Evolutionary conservation across 192 early-diverging fungal species (phyloP).

Genomic region (Backusella westeae): DNA sequence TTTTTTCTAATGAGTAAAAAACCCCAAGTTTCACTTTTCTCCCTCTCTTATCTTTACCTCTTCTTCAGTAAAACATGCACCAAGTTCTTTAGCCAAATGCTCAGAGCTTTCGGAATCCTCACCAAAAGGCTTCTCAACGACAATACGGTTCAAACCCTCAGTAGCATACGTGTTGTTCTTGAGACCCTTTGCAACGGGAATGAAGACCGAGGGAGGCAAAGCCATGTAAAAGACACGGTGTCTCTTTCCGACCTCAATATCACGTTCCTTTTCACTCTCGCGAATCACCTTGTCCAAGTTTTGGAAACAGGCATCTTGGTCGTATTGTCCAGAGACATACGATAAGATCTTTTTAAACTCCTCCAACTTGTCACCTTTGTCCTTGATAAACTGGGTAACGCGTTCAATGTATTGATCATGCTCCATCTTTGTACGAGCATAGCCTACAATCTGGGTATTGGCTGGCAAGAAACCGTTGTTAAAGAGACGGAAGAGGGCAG

Average conservation of each 20-base stretch:
- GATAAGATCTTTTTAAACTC: slow-evolving; percentile 69
- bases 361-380: slow-evolving; percentile 29
- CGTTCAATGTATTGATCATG: slow-evolving; percentile 76
- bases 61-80: slow-evolving; percentile 78
- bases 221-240: slow-evolving; percentile 96
- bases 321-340: slow-evolving; percentile 86
- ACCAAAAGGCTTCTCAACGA: slow-evolving; percentile 99
- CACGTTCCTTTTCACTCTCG: slow-evolving; percentile 50
- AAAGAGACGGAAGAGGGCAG: slow-evolving; percentile 89
- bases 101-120: slow-evolving; percentile 84
- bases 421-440: slow-evolving; percentile 82
- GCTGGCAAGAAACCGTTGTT: slow-evolving; percentile 71
- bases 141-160: slow-evolving; percentile 74
- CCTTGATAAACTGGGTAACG: slow-evolving; percentile 55
- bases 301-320: slow-evolving; percentile 70
- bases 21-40: neutral
- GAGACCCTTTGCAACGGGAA: slow-evolving; percentile 76
- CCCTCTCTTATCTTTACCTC: slow-evolving; percentile 56
- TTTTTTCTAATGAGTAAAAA: neutral
- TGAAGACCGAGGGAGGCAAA: slow-evolving; percentile 92
- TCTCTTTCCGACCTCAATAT: slow-evolving; percentile 34
- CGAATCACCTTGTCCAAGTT: slow-evolving; percentile 60
- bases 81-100: slow-evolving; percentile 67
- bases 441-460: slow-evolving; percentile 78
- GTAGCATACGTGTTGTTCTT: slow-evolving; percentile 65